These are phyloP conservation scores for Colletotrichum higginsianum DNA, from an alignment of 2,329 filamentous ascomycete species.

Conservation along the genomic window DNA sequence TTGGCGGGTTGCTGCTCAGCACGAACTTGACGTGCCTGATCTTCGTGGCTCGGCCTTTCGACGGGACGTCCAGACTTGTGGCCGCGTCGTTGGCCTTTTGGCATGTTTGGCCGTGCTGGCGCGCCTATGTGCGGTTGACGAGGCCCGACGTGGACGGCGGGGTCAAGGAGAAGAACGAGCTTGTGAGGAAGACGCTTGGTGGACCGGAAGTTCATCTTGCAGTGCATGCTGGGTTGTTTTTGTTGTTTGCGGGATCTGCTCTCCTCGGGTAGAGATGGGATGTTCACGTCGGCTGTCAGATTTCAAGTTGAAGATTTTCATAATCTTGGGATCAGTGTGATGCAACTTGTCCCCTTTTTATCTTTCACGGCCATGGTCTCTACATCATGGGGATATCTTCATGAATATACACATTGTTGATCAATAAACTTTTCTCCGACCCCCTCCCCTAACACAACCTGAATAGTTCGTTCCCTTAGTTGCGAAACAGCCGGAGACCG, in stretches of 20 bases:
- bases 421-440: conserved; percentile 6
- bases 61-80: conserved; percentile 52
- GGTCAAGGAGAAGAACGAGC: conserved; percentile 17
- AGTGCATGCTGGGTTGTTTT: conserved; percentile 57
- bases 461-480: conserved; percentile 43
- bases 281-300: too few relatives aligned
- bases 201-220: conserved; percentile 63
- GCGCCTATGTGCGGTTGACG: conserved; percentile 57
- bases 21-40: conserved; percentile 60
- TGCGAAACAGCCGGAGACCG: conserved; percentile 68
- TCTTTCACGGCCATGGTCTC: conserved; percentile 14
- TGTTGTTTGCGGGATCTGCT: conserved; percentile 51
- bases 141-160: conserved; percentile 34
- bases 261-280: conserved; percentile 29
- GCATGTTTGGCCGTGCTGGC: conserved; percentile 63
- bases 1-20: conserved; percentile 63
- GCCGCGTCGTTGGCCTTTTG: conserved; percentile 62
- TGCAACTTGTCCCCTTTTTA: not conserved
- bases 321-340: not conserved
- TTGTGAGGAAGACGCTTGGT: conserved; percentile 54
- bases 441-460: too few relatives aligned
- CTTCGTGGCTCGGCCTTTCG: conserved; percentile 52
- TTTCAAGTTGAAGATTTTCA: not conserved
- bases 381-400: conserved; percentile 37
- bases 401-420: conserved; percentile 4